phyloP scores from a whole-genome alignment of 257 asterid species.

The Schizonepeta tenuifolia region DNA sequence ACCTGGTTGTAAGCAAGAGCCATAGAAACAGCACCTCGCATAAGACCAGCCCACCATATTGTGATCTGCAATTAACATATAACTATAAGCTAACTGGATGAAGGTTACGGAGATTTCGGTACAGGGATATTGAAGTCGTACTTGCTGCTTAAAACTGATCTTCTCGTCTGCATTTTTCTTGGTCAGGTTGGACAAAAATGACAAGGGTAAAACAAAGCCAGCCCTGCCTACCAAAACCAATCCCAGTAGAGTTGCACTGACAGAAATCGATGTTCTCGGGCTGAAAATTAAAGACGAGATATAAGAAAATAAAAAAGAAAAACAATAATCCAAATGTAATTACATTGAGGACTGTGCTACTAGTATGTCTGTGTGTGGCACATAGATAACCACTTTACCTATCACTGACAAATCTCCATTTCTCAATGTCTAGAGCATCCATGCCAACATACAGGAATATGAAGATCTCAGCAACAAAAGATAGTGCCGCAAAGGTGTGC shows the following conservation, averaged over 20 bases:
- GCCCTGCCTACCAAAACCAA: conserved; percentile 90
- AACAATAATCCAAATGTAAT: not conserved
- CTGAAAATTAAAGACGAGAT: conserved; percentile 41
- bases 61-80: conserved; percentile 54
- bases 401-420: conserved; percentile 83
- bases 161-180: conserved; percentile 68
- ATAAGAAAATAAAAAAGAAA: conserved; percentile 15
- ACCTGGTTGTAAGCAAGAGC: conserved; percentile 99
- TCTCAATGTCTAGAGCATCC: conserved; percentile 98
- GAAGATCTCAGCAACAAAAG: conserved; percentile 91
- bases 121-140: conserved; percentile 39
- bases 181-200: conserved; percentile 81
- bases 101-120: conserved; percentile 12
- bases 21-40: conserved; percentile 99
- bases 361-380: not conserved
- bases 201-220: conserved; percentile 92
- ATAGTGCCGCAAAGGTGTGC: conserved; percentile 93
- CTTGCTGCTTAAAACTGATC: conserved; percentile 79
- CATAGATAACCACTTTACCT: conserved; percentile 51
- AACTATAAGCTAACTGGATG: conserved; percentile 23
- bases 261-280: conserved; percentile 64
- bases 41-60: conserved; percentile 99
- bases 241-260: conserved; percentile 88
- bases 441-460: conserved; percentile 96
- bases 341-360: conserved; percentile 12